Evolutionary conservation across 164 flowering plant species (phyloP).

Genomic region (Tetrastigma voinierianum): DNA sequence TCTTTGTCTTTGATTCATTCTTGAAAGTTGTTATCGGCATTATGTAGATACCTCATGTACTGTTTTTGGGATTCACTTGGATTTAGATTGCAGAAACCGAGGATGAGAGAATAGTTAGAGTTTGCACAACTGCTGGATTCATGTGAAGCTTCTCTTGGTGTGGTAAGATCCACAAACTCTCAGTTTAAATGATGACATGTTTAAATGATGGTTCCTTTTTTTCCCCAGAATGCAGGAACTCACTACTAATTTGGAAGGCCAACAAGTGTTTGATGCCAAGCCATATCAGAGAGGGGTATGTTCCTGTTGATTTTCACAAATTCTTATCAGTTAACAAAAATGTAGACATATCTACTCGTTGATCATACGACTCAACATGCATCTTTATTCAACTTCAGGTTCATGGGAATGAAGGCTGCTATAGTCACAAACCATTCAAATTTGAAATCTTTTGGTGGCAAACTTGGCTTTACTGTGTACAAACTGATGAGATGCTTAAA

Average conservation of each 20-base stretch:
- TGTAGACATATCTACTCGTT: neutral
- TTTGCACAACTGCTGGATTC: slow-evolving; percentile 72
- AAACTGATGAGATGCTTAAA: slow-evolving; percentile 33
- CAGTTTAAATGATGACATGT: neutral
- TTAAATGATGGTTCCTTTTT: neutral
- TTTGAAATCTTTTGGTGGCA: slow-evolving; percentile 47
- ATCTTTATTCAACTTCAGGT: slow-evolving; percentile 41
- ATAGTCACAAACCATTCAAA: slow-evolving; percentile 46
- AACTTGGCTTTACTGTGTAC: slow-evolving; percentile 51
- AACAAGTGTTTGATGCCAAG: slow-evolving; percentile 19
- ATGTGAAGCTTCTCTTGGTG: slow-evolving; percentile 28
- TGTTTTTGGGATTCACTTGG: slow-evolving; percentile 22
- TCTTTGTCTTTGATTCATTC: neutral
- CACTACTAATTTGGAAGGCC: slow-evolving; percentile 7
- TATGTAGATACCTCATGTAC: slow-evolving; percentile 1
- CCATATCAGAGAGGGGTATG: slow-evolving; percentile 57
- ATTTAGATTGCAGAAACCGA: slow-evolving; percentile 61
- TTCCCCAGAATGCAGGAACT: slow-evolving; percentile 28
- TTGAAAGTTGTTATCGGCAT: neutral
- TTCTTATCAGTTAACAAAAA: too few species aligned
- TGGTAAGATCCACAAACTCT: slow-evolving; percentile 26
- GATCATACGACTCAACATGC: neutral
- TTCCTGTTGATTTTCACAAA: neutral
- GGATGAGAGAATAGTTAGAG: slow-evolving; percentile 64
- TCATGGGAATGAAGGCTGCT: slow-evolving; percentile 93